Percentiles rank a stretch among this genome's conserved stretches.
Conservation (phyloP, 2,329 filamentous ascomycete species). For the Hymenoscyphus occultus region DNA sequence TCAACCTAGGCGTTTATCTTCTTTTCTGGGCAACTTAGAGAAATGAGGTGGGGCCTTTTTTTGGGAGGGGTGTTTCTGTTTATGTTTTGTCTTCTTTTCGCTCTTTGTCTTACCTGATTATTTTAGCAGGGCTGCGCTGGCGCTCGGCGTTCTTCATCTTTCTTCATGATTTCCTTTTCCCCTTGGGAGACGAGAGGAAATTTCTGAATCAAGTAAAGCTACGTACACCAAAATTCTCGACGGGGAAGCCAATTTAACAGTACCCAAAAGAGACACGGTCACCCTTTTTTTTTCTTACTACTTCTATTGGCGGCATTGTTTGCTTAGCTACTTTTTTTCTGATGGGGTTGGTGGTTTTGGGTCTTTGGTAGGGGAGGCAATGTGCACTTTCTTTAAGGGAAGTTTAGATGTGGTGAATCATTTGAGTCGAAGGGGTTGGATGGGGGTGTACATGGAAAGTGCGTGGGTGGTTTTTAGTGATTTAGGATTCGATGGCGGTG, state of each 20-base stretch:
- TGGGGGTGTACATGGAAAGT: not conserved
- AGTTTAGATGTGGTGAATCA: not conserved
- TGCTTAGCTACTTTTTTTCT: not conserved
- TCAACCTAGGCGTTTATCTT: constrained; percentile 1
- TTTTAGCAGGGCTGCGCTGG: not conserved
- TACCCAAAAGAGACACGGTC: constrained; percentile 7
- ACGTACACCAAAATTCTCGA: constrained; percentile 6
- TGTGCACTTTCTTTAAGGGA: not conserved
- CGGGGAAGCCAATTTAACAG: constrained; percentile 15
- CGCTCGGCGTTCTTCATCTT: constrained; percentile 4
- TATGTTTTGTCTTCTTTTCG: not conserved
- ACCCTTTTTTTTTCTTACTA: not conserved
- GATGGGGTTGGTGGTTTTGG: not conserved
- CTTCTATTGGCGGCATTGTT: not conserved
- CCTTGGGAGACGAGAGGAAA: not conserved
- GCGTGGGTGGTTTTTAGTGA: not conserved
- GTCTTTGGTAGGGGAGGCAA: not conserved
- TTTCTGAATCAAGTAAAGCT: constrained; percentile 1
- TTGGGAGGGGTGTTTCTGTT: not conserved
- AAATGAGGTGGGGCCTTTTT: constrained; percentile 3
- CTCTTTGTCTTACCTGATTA: constrained; percentile 4
- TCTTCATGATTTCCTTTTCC: not conserved
- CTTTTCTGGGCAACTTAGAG: constrained; percentile 3
- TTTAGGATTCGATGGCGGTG: not conserved
- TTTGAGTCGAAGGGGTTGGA: not conserved